Base-by-base conservation (phyloP, 116 monocot species). In the Papilionanthe hybrid region DNA sequence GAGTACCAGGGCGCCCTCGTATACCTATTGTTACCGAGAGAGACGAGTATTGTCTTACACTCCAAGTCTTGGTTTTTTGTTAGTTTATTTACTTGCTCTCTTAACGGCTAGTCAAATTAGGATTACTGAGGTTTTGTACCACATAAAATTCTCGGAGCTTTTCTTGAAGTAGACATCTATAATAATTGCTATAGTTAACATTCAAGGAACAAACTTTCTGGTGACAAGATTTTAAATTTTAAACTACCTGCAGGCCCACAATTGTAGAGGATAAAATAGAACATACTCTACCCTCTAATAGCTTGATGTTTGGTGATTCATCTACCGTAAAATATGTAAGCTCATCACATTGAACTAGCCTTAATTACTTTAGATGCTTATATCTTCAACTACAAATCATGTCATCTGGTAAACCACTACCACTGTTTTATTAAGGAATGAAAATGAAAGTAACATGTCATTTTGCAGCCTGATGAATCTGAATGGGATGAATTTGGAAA, bases 401-500 rank as follows among this genome's bases (percentile, higher is more conserved):
- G 42, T 72, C 42, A 72, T 37, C 19, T 72, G 71, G 71, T 71
- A 71, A 32, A 32, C 37, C 5, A 32, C 32, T 5, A 3, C 3
- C 3, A 3, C 5, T 5, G 41, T 8, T 22, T 42, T 44, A 43
- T 9, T 28, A 10, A 13, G 44, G n/a, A 73, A 43, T 43, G 22
- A 73, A 73, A n/a, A 49, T 75, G 49, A 6, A 43, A 44, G 22
- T 75, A 49, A 75, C 6, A 3, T 48, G 12, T 25, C 57, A 84
- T 81, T 82, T 75, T 82, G 82, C 94, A 98, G 98, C 87, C 84
- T 75, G 94, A 97, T 83, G 98, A 98, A 76, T 93, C 90, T 69
- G 99, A 95, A 72, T 99, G 95, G 95, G 99, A 99, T 90, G 99
- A 95, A 41, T 99, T 99, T 84, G 99, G 99, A 41, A 99, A 88